Evolutionary conservation across 1,284 basidiomycete genomes (phyloP), one percentile per base, ranked within the genome.

Genomic region (Cutaneotrichosporon sp.): DNA sequence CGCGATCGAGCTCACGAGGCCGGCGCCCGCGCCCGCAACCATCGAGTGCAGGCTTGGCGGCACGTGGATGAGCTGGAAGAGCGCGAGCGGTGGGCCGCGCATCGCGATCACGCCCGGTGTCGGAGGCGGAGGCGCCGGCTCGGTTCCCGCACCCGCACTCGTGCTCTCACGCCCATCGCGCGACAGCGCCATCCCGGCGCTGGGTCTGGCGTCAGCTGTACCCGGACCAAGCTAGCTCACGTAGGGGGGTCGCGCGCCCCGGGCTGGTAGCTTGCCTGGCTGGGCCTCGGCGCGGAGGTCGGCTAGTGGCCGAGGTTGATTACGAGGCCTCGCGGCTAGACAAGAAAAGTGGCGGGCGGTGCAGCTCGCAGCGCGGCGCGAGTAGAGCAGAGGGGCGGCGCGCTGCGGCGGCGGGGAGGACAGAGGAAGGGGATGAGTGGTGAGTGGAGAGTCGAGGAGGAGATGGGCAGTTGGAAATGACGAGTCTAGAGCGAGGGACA

Each of bases 1-100:
- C 62, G 94, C 91, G 67, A 99, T 85, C 77, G 90, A 92, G 58
- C 92, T 90, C 68, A 95, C 90, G 63, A 99, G 84, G 63, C 95
- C 95, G 59, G 84, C 84, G 3, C 82, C 83, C 0, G 83, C 84
- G 20, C 84, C 84, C 1, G 83, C 79, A 6, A 81, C 67, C 78
- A 82, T 81, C 25, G 79, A 80, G 64, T 79, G 78, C 51, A 79
- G 72, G 43, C 69, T 62, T 4, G 63, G 60, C 9, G 79, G 78
- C 11, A 80, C 38, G 22, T 49, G 46, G 25, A 47, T 52, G 47
- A 31, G 47, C 25, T 18, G 24, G 47, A 29, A 29, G 25, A 13
- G 22, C 16, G 34, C 31, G 24, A 50, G 16, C 47, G 47, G 27
- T n/a, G 25, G 47, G 25, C 25, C 25, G 24, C 55, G 33, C 38